Evolutionary conservation across 768 basidiomycete species (phyloP).

Genomic region (Saitozyma sp.): DNA sequence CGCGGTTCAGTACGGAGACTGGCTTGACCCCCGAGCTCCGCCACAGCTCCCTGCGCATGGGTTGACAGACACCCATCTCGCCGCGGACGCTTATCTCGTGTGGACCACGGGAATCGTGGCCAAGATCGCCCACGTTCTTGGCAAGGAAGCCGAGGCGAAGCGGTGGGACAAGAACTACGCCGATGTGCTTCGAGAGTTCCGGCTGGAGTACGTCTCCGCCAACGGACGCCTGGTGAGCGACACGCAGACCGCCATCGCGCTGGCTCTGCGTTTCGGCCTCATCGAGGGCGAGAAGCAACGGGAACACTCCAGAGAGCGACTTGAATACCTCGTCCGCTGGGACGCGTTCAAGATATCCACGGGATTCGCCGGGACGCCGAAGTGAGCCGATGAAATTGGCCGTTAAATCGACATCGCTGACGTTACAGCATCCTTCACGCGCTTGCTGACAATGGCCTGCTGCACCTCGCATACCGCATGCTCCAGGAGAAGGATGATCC

Average conservation of each 20-base stretch:
- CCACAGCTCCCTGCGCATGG: conserved; percentile 26
- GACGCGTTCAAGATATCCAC: conserved; percentile 40
- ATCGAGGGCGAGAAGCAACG: conserved; percentile 13
- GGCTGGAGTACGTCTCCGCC: conserved; percentile 34
- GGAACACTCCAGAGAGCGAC: conserved; percentile 15
- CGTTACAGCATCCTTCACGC: conserved; percentile 26
- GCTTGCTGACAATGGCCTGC: conserved; percentile 26
- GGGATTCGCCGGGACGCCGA: conserved; percentile 49
- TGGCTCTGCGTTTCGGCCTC: conserved; percentile 44
- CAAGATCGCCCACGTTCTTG: conserved; percentile 19
- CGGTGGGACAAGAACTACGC: conserved; percentile 5
- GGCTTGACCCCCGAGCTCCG: conserved; percentile 45
- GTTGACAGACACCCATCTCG: conserved; percentile 22
- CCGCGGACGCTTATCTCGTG: conserved; percentile 35
- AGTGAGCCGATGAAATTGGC: conserved; percentile 21
- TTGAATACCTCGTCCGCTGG: conserved; percentile 24
- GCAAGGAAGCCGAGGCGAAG: conserved; percentile 9
- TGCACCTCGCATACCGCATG: conserved; percentile 45
- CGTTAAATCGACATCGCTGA: conserved; percentile 15
- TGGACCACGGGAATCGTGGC: conserved; percentile 24
- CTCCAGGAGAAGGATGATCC: conserved; percentile 38
- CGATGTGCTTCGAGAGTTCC: conserved; percentile 18
- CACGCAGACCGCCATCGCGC: conserved; percentile 40
- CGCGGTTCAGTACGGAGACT: conserved; percentile 36
- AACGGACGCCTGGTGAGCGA: conserved; percentile 37